Evolutionary conservation across 306 rosid species (phyloP).

Genomic region (Begonia masoniana): DNA sequence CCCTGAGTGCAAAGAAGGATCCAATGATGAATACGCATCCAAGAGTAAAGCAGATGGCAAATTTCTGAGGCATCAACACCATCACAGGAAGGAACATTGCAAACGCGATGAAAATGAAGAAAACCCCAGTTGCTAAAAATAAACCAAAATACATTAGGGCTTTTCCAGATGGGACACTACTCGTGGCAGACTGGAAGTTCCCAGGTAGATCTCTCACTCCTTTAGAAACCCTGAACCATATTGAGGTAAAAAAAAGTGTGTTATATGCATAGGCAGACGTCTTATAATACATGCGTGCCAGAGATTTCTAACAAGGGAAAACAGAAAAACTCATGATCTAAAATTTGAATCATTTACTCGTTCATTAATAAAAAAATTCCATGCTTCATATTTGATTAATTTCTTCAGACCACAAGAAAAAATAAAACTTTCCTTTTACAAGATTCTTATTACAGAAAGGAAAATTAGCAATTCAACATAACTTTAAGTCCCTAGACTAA

Average conservation of each 20-base stretch:
- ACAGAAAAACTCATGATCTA: neutral
- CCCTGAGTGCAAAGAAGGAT: constrained; percentile 75
- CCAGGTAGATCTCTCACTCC: constrained; percentile 94
- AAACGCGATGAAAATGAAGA: constrained; percentile 76
- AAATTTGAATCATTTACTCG: too few species aligned
- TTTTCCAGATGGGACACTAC: constrained; percentile 76
- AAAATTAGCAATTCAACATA: too few species aligned
- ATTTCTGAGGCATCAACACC: constrained; percentile 88
- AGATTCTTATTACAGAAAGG: too few species aligned
- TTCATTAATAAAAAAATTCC: too few species aligned
- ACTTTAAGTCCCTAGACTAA: too few species aligned
- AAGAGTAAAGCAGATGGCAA: constrained; percentile 84
- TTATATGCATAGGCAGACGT: constrained; percentile 4
- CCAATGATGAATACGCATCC: constrained; percentile 83
- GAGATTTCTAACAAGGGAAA: neutral
- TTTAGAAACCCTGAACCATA: constrained; percentile 56
- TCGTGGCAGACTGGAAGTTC: constrained; percentile 73
- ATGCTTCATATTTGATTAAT: too few species aligned
- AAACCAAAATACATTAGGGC: constrained; percentile 79
- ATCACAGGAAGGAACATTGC: constrained; percentile 89
- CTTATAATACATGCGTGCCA: too few species aligned
- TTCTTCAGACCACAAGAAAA: too few species aligned
- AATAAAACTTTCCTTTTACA: too few species aligned
- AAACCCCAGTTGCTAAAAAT: constrained; percentile 71
- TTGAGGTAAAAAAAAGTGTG: neutral